Conservation (phyloP, 2,329 filamentous ascomycete species). For the Anisogramma anomala region DNA sequence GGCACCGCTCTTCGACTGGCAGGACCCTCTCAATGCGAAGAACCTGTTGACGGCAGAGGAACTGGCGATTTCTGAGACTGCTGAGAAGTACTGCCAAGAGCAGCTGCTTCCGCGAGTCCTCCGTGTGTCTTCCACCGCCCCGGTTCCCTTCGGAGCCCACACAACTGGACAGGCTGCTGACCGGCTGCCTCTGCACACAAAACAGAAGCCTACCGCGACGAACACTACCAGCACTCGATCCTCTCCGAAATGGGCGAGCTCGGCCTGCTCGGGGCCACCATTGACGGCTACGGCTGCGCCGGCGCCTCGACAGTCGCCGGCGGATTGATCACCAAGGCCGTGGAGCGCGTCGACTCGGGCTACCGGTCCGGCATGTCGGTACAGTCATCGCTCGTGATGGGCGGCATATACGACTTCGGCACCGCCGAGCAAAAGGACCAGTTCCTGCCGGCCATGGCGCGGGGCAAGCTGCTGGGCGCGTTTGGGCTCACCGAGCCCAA, state of each 20-base stretch:
- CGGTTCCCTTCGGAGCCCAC: not conserved
- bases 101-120: slow-evolving; percentile 73
- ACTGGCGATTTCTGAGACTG: slow-evolving; percentile 76
- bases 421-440: slow-evolving; percentile 69
- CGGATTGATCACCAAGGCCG: slow-evolving; percentile 72
- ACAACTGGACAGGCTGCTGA: not conserved
- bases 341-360: slow-evolving; percentile 76
- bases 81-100: slow-evolving; percentile 90
- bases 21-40: slow-evolving; percentile 69
- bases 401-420: slow-evolving; percentile 73
- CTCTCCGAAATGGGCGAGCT: slow-evolving; percentile 78
- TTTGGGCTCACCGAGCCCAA: slow-evolving; percentile 84
- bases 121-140: slow-evolving; percentile 40
- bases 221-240: slow-evolving; percentile 70
- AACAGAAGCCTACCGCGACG: slow-evolving; percentile 50
- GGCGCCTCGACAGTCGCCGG: slow-evolving; percentile 72
- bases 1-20: slow-evolving; percentile 64
- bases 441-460: slow-evolving; percentile 64
- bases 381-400: slow-evolving; percentile 77
- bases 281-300: slow-evolving; percentile 73
- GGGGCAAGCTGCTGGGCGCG: slow-evolving; percentile 64
- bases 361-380: slow-evolving; percentile 84
- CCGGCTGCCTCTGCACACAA: not conserved
- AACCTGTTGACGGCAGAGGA: slow-evolving; percentile 83
- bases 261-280: slow-evolving; percentile 68